Percentiles rank a stretch among this genome's conserved stretches.
Evolutionary conservation across 2,329 filamentous ascomycete species (phyloP).

Genomic region (Diaporthe aspalathi): DNA sequence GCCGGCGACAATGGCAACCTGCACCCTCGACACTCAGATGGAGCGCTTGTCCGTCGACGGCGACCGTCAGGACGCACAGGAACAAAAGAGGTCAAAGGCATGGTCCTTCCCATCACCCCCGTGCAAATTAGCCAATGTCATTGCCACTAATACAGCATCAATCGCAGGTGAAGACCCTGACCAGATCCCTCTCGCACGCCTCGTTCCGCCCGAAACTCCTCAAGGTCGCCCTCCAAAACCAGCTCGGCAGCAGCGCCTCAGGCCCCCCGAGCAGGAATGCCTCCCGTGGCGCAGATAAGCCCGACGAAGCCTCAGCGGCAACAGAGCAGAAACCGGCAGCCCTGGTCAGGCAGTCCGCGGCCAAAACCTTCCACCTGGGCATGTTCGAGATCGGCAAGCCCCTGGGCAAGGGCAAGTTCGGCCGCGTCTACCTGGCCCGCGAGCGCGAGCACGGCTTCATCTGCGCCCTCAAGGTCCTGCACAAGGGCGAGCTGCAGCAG

Average conservation of each 20-base stretch:
- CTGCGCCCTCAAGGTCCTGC: conserved; percentile 77
- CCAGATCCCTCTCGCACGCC: not conserved
- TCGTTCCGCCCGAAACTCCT: not conserved
- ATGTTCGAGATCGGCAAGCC: conserved; percentile 83
- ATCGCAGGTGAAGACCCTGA: not conserved
- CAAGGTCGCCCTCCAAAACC: not conserved
- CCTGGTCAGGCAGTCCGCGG: not conserved
- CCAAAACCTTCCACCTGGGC: conserved; percentile 55
- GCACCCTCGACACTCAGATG: not conserved
- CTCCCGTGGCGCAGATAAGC: not conserved
- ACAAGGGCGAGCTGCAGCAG: conserved; percentile 76
- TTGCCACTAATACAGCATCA: not conserved
- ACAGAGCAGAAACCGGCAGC: not conserved
- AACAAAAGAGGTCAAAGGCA: not conserved
- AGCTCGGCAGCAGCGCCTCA: not conserved
- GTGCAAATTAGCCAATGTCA: rapidly evolving
- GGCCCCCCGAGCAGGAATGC: not conserved
- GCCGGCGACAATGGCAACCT: not conserved
- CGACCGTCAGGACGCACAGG: not conserved
- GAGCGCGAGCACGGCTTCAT: conserved; percentile 75
- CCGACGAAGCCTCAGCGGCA: rapidly evolving
- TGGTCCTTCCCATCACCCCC: no score
- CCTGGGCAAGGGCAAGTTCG: conserved; percentile 79
- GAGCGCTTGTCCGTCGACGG: not conserved
- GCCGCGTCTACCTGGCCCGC: conserved; percentile 77